Base-by-base conservation (phyloP, 331 rosid genomes). In the Cydonia oblonga region DNA sequence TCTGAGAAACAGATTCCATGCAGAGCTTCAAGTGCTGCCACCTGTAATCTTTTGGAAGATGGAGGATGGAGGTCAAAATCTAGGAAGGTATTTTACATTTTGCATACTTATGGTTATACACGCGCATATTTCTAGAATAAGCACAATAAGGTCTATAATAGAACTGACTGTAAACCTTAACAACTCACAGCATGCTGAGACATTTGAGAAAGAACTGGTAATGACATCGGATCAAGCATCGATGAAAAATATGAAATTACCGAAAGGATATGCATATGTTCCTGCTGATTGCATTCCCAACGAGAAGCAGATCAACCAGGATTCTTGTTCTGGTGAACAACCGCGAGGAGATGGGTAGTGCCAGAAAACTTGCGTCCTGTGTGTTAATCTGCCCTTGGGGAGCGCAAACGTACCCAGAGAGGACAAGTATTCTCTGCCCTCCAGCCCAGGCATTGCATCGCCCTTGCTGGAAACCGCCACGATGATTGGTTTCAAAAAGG, bases 211-310 rank as follows among this genome's bases (percentile, higher is more conserved):
- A 77, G 99, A 95, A 82, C 82, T 96, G 71, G 89, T 91, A 49
- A 96, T 96, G 99, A 96, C 99, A 12, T 96, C 97, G 12, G 99
- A 96, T 76, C 96, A 96, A 85, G 99, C 99, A 23, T 87, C 96
- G 10, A 81, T 96, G 92, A 96, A 88, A 86, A 96, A 96, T 77
- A 87, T 86, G 79, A 85, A 18, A 80, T 79, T 96, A 72, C 99
- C 99, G 28, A 96, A 96, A 78, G 96, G 96, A 68, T 96, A 96
- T 83, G 92, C 90, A 33, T 96, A 96, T 77, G 99, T 91, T 80
- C 99, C 97, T 67, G 99, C 99, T 22, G 96, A 92, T 82, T 80
- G 90, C 79, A 82, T 96, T 79, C 84, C 96, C 65, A 87, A 80
- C 77, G 96, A 87, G 71, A 87, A 91, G 90, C 96, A 90, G 78